phyloP scores from a whole-genome alignment of 495 filamentous ascomycete genomes.

The Podospora anserina region DNA sequence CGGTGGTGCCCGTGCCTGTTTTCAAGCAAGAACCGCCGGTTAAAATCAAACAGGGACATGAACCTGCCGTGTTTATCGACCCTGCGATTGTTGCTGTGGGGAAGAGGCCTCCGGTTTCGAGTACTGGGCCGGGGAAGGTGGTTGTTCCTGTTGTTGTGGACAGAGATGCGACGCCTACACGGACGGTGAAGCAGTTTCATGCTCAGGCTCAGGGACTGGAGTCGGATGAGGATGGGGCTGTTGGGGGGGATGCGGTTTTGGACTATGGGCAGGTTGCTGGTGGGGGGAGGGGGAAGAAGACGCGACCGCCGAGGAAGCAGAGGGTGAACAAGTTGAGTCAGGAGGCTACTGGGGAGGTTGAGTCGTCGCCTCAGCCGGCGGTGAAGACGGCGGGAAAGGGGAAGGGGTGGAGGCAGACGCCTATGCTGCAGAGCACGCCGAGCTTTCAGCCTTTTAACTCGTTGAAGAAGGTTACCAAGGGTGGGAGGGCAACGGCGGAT shows the following conservation, averaged over 20 bases:
- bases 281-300: constrained; percentile 30
- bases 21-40: constrained; percentile 5
- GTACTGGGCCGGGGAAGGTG: constrained; percentile 17
- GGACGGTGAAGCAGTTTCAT: constrained; percentile 13
- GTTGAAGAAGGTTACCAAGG: constrained; percentile 52
- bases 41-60: no score
- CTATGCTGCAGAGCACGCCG: constrained; percentile 62
- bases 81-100: constrained; percentile 55
- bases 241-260: constrained; percentile 14
- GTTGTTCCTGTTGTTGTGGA: constrained; percentile 3
- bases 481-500: constrained; percentile 52
- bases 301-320: constrained; percentile 24
- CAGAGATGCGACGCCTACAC: constrained; percentile 18
- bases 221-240: constrained; percentile 23
- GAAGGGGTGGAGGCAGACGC: constrained; percentile 82
- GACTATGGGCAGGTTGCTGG: constrained; percentile 19
- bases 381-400: constrained; percentile 39
- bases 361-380: constrained; percentile 12
- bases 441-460: constrained; percentile 56
- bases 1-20: background rate
- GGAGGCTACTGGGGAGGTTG: constrained; percentile 24
- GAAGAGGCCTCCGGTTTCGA: constrained; percentile 30
- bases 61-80: constrained; percentile 42
- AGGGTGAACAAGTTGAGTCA: constrained; percentile 16
- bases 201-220: constrained; percentile 7